phyloP scores from a whole-genome alignment of 1,139 yeast genomes.

The Barnettozyma hawaiiensis region DNA sequence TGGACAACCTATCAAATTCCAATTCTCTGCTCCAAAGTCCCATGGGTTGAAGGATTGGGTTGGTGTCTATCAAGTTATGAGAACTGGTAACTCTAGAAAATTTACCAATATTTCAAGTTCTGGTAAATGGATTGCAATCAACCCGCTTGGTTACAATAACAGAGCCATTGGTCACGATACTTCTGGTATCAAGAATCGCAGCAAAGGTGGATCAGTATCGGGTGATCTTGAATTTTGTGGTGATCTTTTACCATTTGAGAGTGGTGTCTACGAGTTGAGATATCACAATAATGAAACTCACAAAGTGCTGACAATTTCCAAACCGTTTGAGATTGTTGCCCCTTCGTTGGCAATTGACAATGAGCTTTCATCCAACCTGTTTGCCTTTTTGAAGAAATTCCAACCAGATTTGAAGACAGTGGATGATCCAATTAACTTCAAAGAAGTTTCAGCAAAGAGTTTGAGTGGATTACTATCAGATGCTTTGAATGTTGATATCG shows the following conservation, averaged over 20 bases:
- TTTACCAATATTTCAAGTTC: slow-evolving; percentile 59
- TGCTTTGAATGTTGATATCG: slow-evolving; percentile 31
- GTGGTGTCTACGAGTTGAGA: slow-evolving; percentile 72
- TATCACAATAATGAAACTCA: slow-evolving; percentile 69
- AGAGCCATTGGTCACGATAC: slow-evolving; percentile 13
- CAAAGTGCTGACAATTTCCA: slow-evolving; percentile 61
- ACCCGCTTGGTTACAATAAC: slow-evolving; percentile 29
- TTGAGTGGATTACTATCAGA: slow-evolving; percentile 24
- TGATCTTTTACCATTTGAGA: slow-evolving; percentile 55
- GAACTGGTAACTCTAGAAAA: slow-evolving; percentile 53
- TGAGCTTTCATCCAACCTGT: slow-evolving; percentile 18
- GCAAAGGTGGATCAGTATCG: slow-evolving; percentile 27
- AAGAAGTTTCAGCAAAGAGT: slow-evolving; percentile 22
- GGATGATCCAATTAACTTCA: slow-evolving; percentile 21
- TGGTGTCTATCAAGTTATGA: slow-evolving; percentile 65
- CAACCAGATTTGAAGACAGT: slow-evolving; percentile 18
- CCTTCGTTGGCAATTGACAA: slow-evolving; percentile 39
- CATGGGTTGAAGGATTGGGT: slow-evolving; percentile 61
- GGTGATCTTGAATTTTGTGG: slow-evolving; percentile 53
- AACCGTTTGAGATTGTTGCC: slow-evolving; percentile 61
- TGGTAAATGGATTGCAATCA: slow-evolving; percentile 65
- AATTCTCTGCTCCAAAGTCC: slow-evolving; percentile 51
- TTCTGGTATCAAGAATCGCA: slow-evolving; percentile 18
- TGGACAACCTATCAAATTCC: slow-evolving; percentile 52
- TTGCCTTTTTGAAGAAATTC: slow-evolving; percentile 22